Conservation (phyloP, 805 yeast species). For the Cyberlindnera samutprakarnensis region DNA sequence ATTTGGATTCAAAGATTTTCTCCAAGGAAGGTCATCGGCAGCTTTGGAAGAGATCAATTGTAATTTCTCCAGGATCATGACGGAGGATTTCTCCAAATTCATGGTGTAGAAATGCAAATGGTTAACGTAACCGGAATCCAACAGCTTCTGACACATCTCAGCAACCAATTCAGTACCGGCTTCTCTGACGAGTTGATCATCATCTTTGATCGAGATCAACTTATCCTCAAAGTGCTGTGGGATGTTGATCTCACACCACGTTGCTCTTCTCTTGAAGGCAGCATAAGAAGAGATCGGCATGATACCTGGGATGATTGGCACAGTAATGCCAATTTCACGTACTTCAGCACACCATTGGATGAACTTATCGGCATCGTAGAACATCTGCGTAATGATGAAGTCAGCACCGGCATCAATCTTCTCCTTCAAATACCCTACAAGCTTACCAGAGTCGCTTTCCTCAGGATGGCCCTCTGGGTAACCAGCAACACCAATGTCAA, state of each 20-base stretch:
- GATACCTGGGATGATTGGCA: slow-evolving; percentile 94
- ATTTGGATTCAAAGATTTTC: slow-evolving; percentile 77
- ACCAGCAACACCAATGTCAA: slow-evolving; percentile 93
- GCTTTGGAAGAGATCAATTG: slow-evolving; percentile 36
- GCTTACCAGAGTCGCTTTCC: slow-evolving; percentile 42
- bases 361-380: slow-evolving; percentile 85
- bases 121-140: slow-evolving; percentile 64
- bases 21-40: slow-evolving; percentile 63
- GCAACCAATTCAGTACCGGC: slow-evolving; percentile 77
- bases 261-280: slow-evolving; percentile 85
- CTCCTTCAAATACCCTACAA: slow-evolving; percentile 64
- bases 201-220: slow-evolving; percentile 80
- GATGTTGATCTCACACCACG: slow-evolving; percentile 82
- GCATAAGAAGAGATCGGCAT: slow-evolving; percentile 98
- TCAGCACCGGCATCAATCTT: slow-evolving; percentile 93
- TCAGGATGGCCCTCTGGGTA: slow-evolving; percentile 98
- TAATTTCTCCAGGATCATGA: slow-evolving; percentile 77
- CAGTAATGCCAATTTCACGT: slow-evolving; percentile 62
- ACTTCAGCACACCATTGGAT: slow-evolving; percentile 72
- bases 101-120: slow-evolving; percentile 96
- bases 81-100: slow-evolving; percentile 89
- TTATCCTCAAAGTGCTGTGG: slow-evolving; percentile 66
- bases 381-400: slow-evolving; percentile 94
- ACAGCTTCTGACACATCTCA: slow-evolving; percentile 70
- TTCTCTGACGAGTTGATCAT: slow-evolving; percentile 81